Evolutionary conservation across 208 protist species (phyloP).

Genomic region (Leishmania martiniquensis): DNA sequence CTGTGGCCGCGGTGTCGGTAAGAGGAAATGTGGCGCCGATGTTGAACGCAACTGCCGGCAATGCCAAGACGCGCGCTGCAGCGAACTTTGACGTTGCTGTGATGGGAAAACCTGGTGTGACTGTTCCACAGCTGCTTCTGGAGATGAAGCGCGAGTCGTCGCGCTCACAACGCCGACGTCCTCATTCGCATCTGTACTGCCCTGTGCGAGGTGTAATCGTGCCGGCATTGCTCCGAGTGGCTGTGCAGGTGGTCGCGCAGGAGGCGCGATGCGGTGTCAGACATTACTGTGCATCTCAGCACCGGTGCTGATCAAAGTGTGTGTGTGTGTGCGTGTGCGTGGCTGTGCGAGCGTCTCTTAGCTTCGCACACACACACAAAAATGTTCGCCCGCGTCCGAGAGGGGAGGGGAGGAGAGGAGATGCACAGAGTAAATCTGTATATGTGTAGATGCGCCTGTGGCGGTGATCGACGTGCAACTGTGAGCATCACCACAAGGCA

Average conservation of each 20-base stretch:
- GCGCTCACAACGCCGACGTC: conserved; percentile 5
- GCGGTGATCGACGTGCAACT: not conserved
- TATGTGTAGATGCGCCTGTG: too few species aligned
- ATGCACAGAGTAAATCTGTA: not conserved
- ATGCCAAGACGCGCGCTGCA: not conserved
- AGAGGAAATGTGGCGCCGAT: not conserved
- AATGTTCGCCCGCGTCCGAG: not conserved
- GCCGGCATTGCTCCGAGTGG: not conserved
- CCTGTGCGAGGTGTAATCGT: not conserved
- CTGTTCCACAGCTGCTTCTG: not conserved
- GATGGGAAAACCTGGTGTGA: not conserved
- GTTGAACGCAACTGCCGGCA: not conserved
- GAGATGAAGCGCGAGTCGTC: conserved; percentile 5
- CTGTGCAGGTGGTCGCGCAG: not conserved
- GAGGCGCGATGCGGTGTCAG: not conserved
- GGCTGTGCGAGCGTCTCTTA: not conserved
- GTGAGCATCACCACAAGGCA: not conserved
- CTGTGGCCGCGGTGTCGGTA: not conserved
- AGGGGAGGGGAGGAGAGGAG: conserved; percentile 1
- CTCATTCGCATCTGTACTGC: not conserved
- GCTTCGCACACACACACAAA: not conserved
- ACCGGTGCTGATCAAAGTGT: not conserved
- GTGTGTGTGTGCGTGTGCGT: not conserved
- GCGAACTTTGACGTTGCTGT: not conserved
- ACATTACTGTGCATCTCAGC: not conserved